phyloP scores from a whole-genome alignment of 495 filamentous ascomycete genomes.

The Trichoderma erinaceum region DNA sequence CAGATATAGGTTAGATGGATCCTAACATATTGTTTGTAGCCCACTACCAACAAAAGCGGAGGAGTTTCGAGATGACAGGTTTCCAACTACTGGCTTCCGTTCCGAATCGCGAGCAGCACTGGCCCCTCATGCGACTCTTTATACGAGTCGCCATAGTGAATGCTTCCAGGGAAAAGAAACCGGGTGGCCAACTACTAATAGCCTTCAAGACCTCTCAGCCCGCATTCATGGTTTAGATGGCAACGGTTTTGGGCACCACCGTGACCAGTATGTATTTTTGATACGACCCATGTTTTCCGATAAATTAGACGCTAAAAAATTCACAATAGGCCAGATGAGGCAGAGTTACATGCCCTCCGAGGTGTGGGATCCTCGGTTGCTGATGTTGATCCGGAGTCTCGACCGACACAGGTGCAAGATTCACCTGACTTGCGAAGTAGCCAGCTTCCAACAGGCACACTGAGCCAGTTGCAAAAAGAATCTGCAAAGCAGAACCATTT shows the following conservation, averaged over 20 bases:
- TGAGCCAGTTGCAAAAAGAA: background rate
- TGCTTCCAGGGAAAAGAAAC: too few species aligned
- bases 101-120: background rate
- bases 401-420: background rate
- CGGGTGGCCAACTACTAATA: too few species aligned
- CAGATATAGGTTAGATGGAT: background rate
- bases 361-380: slow-evolving; percentile 18
- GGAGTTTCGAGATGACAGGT: background rate
- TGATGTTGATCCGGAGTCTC: background rate
- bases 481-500: background rate
- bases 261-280: background rate
- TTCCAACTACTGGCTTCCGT: background rate
- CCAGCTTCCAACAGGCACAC: background rate
- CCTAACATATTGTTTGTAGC: background rate
- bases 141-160: too few species aligned
- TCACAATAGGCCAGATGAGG: background rate
- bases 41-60: background rate
- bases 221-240: slow-evolving; percentile 20
- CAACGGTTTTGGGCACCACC: slow-evolving; percentile 28
- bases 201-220: too few species aligned
- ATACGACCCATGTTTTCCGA: background rate
- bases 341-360: slow-evolving; percentile 15
- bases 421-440: background rate
- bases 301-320: background rate
- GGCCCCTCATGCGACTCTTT: background rate